phyloP scores from a whole-genome alignment of 768 basidiomycete genomes.

The Tylopilus rubrobrunneus region DNA sequence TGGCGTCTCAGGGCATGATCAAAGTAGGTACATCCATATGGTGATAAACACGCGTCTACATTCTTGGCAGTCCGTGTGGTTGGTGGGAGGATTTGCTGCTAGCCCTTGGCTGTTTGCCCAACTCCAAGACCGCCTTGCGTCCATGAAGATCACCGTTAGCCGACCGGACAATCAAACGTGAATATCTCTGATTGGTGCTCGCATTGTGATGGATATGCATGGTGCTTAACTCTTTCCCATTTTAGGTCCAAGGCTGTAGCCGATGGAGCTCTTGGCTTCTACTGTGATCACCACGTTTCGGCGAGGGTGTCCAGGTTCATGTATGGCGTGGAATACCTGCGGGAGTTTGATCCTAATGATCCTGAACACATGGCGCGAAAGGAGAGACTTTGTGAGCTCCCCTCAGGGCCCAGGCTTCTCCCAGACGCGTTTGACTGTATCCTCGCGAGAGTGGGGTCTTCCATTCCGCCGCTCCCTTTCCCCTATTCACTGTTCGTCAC shows the following conservation, averaged over 20 bases:
- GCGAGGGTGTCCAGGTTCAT: constrained; percentile 77
- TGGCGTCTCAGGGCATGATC: constrained; percentile 63
- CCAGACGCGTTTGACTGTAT: constrained; percentile 85
- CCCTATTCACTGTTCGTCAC: constrained; percentile 9
- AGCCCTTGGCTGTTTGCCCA: constrained; percentile 78
- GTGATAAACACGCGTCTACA: constrained; percentile 3
- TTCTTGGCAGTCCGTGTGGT: constrained; percentile 62
- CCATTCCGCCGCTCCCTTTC: neutral
- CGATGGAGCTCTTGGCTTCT: constrained; percentile 80
- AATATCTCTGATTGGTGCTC: constrained; percentile 19
- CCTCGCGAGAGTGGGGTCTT: constrained; percentile 53
- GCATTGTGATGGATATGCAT: neutral
- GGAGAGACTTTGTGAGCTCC: constrained; percentile 67
- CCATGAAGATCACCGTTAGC: constrained; percentile 57
- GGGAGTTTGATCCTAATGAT: constrained; percentile 62
- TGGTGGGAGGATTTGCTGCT: constrained; percentile 78
- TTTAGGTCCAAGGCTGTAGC: constrained; percentile 82
- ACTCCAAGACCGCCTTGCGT: constrained; percentile 62
- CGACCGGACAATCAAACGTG: constrained; percentile 80
- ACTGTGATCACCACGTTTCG: constrained; percentile 80
- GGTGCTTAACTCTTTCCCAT: constrained; percentile 1
- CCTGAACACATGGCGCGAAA: constrained; percentile 62
- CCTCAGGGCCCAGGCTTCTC: constrained; percentile 72
- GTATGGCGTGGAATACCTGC: constrained; percentile 79
- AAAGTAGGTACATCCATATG: constrained; percentile 38